Evolutionary conservation across 495 filamentous ascomycete species (phyloP), one percentile per base, ranked within the genome.

Genomic region (Podospora pseudocomata): DNA sequence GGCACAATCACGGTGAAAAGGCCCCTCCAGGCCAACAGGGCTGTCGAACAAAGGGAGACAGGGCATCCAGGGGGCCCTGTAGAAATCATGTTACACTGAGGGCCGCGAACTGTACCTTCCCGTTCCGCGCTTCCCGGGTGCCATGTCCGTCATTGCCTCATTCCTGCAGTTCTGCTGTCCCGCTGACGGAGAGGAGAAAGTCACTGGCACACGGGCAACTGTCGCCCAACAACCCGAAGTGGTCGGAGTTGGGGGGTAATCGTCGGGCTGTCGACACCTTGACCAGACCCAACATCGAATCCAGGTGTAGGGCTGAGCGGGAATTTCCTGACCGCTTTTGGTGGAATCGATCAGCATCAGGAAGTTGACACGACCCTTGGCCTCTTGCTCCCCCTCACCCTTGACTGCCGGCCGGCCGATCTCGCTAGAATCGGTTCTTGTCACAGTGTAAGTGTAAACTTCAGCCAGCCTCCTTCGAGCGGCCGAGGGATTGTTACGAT

Each of bases 91-190:
- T 75, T 74, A 67, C 69, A 72, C 59, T 69, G 72, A 66, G 66
- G 68, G 68, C 63, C 34, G 60, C 28, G 63, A 70, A 68, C 19
- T 60, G 67, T 70, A 71, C 63, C 73, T 71, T 73, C 69, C 73
- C 73, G 71, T 71, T 69, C 70, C 72, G 68, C 70, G 27, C 65
- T 68, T 70, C 71, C 71, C 68, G 70, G 67, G 60, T 63, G 64
- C 55, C 70, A 70, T 72, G 70, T 62, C 72, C 65, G 72, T 74
- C 70, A 72, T 73, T 71, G 69, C 71, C 69, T 71, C 70, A 56
- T 53, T 58, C 68, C 64, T 69, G 68, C 71, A 63, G 32, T 49
- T 61, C 64, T 20, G 55, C 3, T 7, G 19, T 19, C 55, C 55
- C n/a, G 55, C 18, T 19, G 55, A 18, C 19, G 55, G 55, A 58